A percentile compares a stretch with the other conserved stretches of the same genome.
phyloP scores from a whole-genome alignment of 164 flowering plant genomes.

The Vitis rotundifolia region DNA sequence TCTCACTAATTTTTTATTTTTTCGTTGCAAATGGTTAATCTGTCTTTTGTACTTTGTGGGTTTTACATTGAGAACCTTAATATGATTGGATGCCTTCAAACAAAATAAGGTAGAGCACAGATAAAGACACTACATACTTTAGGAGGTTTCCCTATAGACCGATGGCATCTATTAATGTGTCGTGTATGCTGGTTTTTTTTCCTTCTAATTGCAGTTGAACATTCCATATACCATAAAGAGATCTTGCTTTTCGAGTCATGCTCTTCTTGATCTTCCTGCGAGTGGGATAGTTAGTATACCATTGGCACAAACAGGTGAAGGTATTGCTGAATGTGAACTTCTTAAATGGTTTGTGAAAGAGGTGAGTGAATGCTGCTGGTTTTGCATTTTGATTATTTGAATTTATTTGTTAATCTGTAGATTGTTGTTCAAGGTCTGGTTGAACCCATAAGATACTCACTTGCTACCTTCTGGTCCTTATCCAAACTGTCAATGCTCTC shows the following conservation, averaged over 20 bases:
- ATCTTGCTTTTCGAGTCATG: constrained; percentile 53
- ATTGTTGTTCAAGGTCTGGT: not conserved
- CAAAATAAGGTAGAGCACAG: too few species aligned
- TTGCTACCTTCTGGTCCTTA: too few species aligned
- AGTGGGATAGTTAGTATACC: constrained; percentile 70
- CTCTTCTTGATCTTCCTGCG: constrained; percentile 35
- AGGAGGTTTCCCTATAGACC: too few species aligned
- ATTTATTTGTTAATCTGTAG: not conserved
- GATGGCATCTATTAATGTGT: too few species aligned
- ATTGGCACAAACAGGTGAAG: constrained; percentile 98
- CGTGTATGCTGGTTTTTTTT: not conserved
- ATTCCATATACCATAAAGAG: constrained; percentile 19
- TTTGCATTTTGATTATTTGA: not conserved
- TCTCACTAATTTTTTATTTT: too few species aligned
- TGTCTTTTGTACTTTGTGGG: not conserved
- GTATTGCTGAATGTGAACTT: constrained; percentile 98
- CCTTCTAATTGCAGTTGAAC: constrained; percentile 30
- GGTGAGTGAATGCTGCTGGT: constrained; percentile 40
- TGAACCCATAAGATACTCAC: too few species aligned
- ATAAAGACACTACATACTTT: too few species aligned
- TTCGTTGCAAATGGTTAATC: too few species aligned
- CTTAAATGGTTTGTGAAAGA: constrained; percentile 92
- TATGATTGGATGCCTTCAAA: too few species aligned
- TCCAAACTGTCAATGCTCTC: too few species aligned
- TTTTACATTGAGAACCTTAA: not conserved